Evolutionary conservation across 148 eudicot species (phyloP).

Genomic region (Fagopyrum homotropicum): DNA sequence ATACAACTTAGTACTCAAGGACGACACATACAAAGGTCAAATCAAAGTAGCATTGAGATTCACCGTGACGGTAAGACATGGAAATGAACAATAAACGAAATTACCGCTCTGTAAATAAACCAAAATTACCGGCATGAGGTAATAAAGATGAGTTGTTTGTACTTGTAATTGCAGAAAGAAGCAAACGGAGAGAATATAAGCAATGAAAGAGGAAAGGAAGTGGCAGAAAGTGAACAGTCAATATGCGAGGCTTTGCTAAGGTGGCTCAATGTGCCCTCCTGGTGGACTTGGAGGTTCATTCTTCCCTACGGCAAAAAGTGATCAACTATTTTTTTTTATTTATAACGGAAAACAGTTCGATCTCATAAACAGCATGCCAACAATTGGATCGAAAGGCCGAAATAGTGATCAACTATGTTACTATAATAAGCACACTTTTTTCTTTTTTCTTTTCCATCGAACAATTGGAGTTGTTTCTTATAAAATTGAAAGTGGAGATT

Average conservation of each 20-base stretch:
- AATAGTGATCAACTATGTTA: no score
- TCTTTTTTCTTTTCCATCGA: no score
- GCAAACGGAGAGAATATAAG: background rate
- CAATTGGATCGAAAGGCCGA: no score
- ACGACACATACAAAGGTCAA: conserved; percentile 71
- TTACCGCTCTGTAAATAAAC: background rate
- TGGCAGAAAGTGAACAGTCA: background rate
- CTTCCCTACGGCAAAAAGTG: background rate
- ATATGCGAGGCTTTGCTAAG: background rate
- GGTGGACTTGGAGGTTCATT: conserved; percentile 7
- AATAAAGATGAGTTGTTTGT: background rate
- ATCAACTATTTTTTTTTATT: background rate
- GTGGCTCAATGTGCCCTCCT: background rate
- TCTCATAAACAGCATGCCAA: no score
- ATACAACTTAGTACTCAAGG: conserved; percentile 70
- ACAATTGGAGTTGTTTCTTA: no score
- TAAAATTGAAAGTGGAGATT: no score
- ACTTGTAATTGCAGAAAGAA: background rate
- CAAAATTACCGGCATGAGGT: background rate
- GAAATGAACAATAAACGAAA: no score
- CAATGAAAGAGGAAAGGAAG: background rate
- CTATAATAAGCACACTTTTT: no score
- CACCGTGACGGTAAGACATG: conserved; percentile 30
- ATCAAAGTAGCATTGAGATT: conserved; percentile 62
- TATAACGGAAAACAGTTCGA: no score